phyloP scores from a whole-genome alignment of 176 grass and related monocot genomes.

The Rhynchospora breviuscula region DNA sequence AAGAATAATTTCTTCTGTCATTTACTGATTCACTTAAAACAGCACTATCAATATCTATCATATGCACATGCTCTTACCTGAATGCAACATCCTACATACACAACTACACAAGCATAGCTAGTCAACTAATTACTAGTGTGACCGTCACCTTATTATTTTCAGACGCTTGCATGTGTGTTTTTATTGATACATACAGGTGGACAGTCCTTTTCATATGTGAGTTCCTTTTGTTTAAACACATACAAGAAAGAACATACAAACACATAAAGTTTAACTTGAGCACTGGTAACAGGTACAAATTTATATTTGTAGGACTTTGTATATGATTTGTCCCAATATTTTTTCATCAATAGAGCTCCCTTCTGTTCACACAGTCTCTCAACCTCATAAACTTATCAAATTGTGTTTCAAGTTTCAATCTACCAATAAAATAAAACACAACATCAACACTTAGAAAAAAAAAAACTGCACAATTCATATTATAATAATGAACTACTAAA shows the following conservation, averaged over 20 bases:
- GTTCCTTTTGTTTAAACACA: neutral
- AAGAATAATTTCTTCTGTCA: neutral
- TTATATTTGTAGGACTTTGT: neutral
- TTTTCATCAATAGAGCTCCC: neutral
- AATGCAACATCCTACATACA: neutral
- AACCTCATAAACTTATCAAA: neutral
- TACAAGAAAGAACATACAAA: neutral
- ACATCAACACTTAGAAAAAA: too few species aligned
- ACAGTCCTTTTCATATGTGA: neutral
- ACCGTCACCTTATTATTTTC: neutral
- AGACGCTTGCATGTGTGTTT: neutral
- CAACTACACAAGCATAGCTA: neutral
- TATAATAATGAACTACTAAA: too few species aligned
- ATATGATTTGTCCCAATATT: neutral
- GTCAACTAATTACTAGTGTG: neutral
- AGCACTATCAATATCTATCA: neutral
- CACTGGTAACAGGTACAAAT: neutral
- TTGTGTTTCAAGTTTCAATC: neutral
- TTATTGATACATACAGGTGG: neutral
- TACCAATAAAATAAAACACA: neutral
- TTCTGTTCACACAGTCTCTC: neutral
- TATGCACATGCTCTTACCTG: neutral
- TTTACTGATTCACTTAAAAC: neutral
- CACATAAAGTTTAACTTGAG: neutral
- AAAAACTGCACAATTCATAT: too few species aligned